These are phyloP conservation scores for Ochromonadaceae sp. DNA, from an alignment of 352 stramenopile species.

Conservation along the genomic window DNA sequence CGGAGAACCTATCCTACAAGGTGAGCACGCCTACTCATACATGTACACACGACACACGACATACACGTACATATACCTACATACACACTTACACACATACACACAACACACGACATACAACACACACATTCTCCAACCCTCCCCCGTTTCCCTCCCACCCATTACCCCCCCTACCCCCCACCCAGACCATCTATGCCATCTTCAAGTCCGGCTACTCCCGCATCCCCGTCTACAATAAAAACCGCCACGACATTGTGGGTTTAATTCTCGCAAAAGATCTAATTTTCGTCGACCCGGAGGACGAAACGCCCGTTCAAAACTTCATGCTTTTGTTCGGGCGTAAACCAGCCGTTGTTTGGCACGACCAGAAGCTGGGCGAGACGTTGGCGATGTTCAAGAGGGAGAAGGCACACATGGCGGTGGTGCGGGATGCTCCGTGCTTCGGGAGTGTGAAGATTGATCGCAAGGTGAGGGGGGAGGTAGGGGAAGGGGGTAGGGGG, in stretches of 20 bases:
- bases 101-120: no score
- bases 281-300: conserved; percentile 93
- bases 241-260: conserved; percentile 76
- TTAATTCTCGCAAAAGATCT: conserved; percentile 97
- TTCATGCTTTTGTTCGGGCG: conserved; percentile 62
- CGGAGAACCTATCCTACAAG: conserved; percentile 53
- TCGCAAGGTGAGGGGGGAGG: no score
- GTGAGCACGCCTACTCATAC: conserved; percentile 19
- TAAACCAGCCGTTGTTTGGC: conserved; percentile 46
- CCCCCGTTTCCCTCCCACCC: no score
- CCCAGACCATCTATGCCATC: conserved; percentile 73
- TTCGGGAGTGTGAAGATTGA: no score
- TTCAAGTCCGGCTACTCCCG: conserved; percentile 85
- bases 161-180: conserved; percentile 38
- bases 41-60: neutral
- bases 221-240: conserved; percentile 68
- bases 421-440: conserved; percentile 84
- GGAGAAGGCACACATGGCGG: conserved; percentile 71
- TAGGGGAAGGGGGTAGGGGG: no score
- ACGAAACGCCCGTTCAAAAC: conserved; percentile 50
- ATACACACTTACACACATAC: no score
- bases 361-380: conserved; percentile 72
- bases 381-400: conserved; percentile 82
- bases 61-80: no score
- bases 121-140: no score